Percentiles rank a stretch among this genome's conserved stretches.
Conservation (phyloP, 257 asterid species). For the Asclepias syriaca region DNA sequence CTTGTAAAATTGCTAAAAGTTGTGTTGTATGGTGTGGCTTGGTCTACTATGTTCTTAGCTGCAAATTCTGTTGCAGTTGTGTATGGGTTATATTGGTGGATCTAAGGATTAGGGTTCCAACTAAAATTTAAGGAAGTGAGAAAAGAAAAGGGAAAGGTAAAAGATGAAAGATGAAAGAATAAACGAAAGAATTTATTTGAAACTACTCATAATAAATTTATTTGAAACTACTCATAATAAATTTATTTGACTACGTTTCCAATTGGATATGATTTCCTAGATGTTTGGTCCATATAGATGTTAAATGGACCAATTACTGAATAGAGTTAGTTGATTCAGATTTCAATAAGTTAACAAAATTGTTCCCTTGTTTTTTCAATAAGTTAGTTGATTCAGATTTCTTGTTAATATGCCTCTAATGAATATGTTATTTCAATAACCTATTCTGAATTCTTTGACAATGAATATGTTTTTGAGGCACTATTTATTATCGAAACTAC, state of each 20-base stretch:
- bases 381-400: not conserved
- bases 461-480: not conserved
- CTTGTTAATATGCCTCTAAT: not conserved
- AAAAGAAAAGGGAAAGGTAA: no score
- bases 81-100: no score
- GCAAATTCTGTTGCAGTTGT: no score
- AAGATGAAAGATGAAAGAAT: no score
- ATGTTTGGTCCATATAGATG: not conserved
- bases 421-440: not conserved
- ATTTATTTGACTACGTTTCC: not conserved
- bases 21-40: no score
- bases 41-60: no score
- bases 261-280: not conserved
- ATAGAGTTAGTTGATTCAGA: not conserved
- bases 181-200: not conserved
- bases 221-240: not conserved
- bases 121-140: no score
- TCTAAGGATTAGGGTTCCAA: no score
- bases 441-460: not conserved
- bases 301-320: not conserved
- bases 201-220: no score
- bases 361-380: not conserved
- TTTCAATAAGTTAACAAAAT: not conserved
- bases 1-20: no score
- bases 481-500: no score